Base-by-base conservation (phyloP, 345 rosid genomes). In the Hibiscus mutabilis region DNA sequence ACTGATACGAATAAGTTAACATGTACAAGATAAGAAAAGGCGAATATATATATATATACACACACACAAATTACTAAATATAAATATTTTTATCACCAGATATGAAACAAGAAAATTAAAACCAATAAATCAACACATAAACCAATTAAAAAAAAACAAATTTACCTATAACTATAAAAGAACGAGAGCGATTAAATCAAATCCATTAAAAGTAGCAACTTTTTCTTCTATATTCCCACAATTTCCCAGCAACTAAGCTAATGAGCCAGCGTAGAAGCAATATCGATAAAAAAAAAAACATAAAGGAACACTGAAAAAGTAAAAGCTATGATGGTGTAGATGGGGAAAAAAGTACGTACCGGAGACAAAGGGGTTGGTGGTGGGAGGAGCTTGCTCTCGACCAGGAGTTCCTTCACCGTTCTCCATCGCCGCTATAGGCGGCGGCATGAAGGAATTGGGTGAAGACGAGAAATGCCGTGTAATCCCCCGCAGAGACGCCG, bases 401-500 rank as follows among this genome's bases (percentile, higher is more conserved):
- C 46, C 66, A 35, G 66, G 66, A 14, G 66, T 62, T 33, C 66
- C 66, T 13, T 62, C 66, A 35, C 47, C 66, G 47, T 62, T 62
- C 14, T 47, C 47, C 66, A 33, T 62, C 15, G 66, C 66, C 46
- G 25, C 3, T n/a, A 62, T 33, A 33, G 66, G 46, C 66, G 47
- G 66, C 22, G 47, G 66, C 44, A 3, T 61, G n/a, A 61, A 61
- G 14, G 14, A 61, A 61, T 61, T 33, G 3, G 66, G 66, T 33
- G 66, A 33, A 62, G 24, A 3, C 9, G 66, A 62, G 24, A 62
- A 33, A 21, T 35, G 15, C 14, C 66, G 47, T 6, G 11, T 19
- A 4, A 33, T 31, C 14, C 66, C 66, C 46, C 6, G 1, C 3
- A 47, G 47, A 18, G 46, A 24, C 7, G 16, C 7, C 7, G 16